phyloP scores from a whole-genome alignment of 192 early-diverging fungal genomes.

The Chytriomyces hyalinus region DNA sequence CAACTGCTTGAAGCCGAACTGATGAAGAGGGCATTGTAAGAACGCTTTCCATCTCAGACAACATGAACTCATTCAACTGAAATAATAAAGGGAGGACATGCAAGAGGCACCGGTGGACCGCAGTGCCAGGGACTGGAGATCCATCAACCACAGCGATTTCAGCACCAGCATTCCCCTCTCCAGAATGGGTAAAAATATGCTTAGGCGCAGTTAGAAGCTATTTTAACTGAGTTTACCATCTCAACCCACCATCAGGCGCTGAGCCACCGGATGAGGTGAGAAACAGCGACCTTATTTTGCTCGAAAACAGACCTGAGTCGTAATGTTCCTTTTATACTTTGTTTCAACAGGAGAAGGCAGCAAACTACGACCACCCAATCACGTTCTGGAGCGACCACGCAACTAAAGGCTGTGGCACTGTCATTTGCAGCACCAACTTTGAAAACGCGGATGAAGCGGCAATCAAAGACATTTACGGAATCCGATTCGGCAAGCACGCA shows the following conservation, averaged over 20 bases:
- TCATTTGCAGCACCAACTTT: constrained; percentile 46
- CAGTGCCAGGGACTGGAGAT: constrained; percentile 49
- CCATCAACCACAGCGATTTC: constrained; percentile 48
- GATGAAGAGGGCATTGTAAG: constrained; percentile 50
- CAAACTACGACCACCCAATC: constrained; percentile 49
- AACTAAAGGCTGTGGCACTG: constrained; percentile 49
- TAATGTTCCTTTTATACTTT: too few species aligned
- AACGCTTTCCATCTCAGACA: not conserved
- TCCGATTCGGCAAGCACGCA: constrained; percentile 52
- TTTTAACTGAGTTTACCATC: too few species aligned
- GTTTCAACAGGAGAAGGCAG: constrained; percentile 29
- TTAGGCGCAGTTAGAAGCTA: too few species aligned
- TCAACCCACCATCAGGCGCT: not conserved
- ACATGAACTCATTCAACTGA: not conserved
- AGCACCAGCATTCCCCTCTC: constrained; percentile 1
- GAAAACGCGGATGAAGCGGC: constrained; percentile 13
- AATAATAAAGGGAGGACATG: constrained; percentile 22
- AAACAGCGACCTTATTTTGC: not conserved
- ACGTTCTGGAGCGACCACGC: constrained; percentile 60
- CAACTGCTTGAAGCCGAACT: constrained; percentile 49
- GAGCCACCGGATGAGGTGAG: not conserved
- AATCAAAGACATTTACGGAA: constrained; percentile 36
- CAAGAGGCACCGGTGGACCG: constrained; percentile 35
- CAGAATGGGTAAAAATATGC: not conserved
- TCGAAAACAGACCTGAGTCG: not conserved